phyloP scores from a whole-genome alignment of 306 rosid genomes.

The Rosa persica region DNA sequence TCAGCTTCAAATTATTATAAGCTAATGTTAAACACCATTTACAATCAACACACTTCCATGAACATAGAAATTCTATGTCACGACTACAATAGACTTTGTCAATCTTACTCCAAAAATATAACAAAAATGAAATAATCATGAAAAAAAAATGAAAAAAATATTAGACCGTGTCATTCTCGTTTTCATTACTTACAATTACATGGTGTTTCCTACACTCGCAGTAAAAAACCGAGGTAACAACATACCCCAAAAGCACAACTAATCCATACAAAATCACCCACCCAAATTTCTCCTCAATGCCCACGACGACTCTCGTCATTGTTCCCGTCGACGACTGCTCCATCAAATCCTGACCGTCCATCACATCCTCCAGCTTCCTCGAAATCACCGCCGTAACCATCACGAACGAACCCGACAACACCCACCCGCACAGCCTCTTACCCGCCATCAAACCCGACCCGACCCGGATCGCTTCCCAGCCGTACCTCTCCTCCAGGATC shows the following conservation, averaged over 20 bases:
- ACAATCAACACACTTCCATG: no score
- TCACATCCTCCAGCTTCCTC: conserved; percentile 30
- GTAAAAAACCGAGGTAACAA: conserved; percentile 58
- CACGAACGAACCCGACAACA: conserved; percentile 47
- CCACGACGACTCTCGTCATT: conserved; percentile 14
- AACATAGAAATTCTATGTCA: no score
- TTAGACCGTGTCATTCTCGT: conserved; percentile 11
- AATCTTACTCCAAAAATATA: neutral
- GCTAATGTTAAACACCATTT: no score
- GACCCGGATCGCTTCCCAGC: conserved; percentile 55
- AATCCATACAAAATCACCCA: conserved; percentile 48
- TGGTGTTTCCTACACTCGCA: conserved; percentile 58
- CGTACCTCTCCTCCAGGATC: conserved; percentile 63
- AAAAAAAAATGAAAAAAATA: neutral
- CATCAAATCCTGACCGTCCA: conserved; percentile 44
- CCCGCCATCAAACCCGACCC: conserved; percentile 60
- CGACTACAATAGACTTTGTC: no score
- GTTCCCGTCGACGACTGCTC: conserved; percentile 8
- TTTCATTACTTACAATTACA: conserved; percentile 24
- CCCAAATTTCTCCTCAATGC: conserved; percentile 35
- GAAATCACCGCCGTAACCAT: conserved; percentile 39
- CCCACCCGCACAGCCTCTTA: conserved; percentile 47
- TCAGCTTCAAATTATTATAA: no score
- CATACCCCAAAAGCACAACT: conserved; percentile 54
- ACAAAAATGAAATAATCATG: neutral